Evolutionary conservation across 345 rosid species (phyloP).

Genomic region (Heritiera littoralis): DNA sequence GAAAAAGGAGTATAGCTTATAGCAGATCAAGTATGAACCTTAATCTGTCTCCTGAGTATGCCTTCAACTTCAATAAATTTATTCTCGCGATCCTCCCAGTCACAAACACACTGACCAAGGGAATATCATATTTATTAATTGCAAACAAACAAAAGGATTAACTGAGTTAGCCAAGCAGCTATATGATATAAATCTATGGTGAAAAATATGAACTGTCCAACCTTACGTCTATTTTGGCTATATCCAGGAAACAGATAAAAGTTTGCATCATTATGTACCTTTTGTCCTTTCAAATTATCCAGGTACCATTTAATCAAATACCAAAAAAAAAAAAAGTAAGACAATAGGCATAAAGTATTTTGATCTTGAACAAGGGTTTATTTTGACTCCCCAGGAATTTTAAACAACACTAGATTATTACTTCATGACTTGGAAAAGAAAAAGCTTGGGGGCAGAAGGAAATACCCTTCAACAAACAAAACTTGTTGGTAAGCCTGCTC

Average conservation of each 20-base stretch:
- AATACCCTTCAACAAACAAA: no score
- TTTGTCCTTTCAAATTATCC: background rate
- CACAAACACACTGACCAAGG: constrained; percentile 68
- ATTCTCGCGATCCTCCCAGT: constrained; percentile 91
- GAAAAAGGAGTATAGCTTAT: background rate
- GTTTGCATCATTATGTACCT: background rate
- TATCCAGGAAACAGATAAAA: background rate
- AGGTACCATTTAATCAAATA: background rate
- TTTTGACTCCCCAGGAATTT: background rate
- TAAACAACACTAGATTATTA: no score
- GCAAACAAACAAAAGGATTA: background rate
- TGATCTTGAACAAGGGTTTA: background rate
- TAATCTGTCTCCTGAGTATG: constrained; percentile 82
- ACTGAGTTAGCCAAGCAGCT: background rate
- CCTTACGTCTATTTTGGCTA: background rate
- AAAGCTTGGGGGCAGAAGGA: no score
- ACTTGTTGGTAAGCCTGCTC: no score
- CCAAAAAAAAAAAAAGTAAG: background rate
- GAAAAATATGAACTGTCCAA: background rate
- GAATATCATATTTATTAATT: constrained; percentile 2
- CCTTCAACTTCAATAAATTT: constrained; percentile 87
- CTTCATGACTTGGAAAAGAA: background rate
- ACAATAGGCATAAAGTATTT: background rate
- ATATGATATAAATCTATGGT: background rate
- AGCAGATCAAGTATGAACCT: constrained; percentile 40